Evolutionary conservation across 495 filamentous ascomycete species (phyloP).

Genomic region (Aspergillus saccharolyticus): DNA sequence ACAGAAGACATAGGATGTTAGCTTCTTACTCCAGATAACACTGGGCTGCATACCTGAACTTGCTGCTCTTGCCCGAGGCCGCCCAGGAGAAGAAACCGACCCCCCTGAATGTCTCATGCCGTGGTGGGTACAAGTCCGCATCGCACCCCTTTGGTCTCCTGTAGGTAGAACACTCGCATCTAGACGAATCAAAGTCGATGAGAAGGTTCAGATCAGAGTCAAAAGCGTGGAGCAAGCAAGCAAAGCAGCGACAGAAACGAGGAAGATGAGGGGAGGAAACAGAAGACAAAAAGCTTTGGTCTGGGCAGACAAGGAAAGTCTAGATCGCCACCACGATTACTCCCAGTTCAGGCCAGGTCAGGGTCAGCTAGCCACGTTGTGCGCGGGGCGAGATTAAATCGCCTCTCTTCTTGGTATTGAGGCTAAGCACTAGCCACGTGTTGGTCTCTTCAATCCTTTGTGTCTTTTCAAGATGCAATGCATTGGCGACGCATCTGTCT

Average conservation of each 20-base stretch:
- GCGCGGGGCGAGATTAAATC: neutral
- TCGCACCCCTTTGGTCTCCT: neutral
- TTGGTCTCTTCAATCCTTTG: neutral
- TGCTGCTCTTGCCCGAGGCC: neutral
- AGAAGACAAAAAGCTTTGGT: neutral
- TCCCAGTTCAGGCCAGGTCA: too few species aligned
- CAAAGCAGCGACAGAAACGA: neutral
- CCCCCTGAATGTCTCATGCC: neutral
- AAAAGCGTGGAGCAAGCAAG: neutral
- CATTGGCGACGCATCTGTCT: too few species aligned
- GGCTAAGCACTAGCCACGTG: too few species aligned
- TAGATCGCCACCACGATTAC: neutral
- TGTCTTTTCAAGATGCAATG: neutral
- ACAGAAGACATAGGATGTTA: neutral
- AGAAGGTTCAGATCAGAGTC: neutral
- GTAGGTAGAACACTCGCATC: neutral
- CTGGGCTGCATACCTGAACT: neutral
- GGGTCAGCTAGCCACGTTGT: neutral
- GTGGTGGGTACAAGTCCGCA: neutral
- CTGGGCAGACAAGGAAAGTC: neutral
- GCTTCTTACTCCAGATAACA: neutral
- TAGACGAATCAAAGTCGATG: neutral
- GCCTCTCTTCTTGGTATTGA: neutral
- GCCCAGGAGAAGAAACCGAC: neutral
- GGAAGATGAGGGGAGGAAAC: neutral